Conservation (phyloP, 306 rosid genomes). For the Astragalus glycyphyllos region DNA sequence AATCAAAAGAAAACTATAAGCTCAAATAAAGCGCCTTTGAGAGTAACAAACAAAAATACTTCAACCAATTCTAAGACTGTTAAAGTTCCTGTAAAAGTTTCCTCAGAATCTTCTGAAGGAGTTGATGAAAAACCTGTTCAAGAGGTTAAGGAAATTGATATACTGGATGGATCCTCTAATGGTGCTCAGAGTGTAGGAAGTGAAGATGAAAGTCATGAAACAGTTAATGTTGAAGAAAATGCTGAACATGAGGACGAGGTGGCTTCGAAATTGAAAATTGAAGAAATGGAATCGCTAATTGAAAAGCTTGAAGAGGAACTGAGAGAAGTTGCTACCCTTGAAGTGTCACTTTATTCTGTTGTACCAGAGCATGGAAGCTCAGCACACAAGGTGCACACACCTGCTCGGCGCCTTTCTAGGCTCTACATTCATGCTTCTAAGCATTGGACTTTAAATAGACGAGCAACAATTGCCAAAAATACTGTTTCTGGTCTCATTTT, state of each 20-base stretch:
- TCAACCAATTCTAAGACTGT: constrained; percentile 47
- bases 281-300: constrained; percentile 78
- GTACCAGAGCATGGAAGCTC: constrained; percentile 98
- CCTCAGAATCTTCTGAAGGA: constrained; percentile 68
- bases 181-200: constrained; percentile 54
- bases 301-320: constrained; percentile 94
- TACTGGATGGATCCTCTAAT: constrained; percentile 60
- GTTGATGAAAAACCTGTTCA: constrained; percentile 59
- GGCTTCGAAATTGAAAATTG: constrained; percentile 56
- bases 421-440: constrained; percentile 86
- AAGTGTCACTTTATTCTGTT: constrained; percentile 87
- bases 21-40: constrained; percentile 51
- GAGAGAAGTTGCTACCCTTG: constrained; percentile 99
- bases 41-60: constrained; percentile 46
- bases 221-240: constrained; percentile 51
- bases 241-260: constrained; percentile 52
- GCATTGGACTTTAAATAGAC: constrained; percentile 72
- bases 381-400: constrained; percentile 96
- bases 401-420: constrained; percentile 96
- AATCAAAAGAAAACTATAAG: constrained; percentile 53
- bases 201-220: constrained; percentile 51
- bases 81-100: constrained; percentile 52
- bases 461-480: constrained; percentile 79
- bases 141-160: constrained; percentile 54
- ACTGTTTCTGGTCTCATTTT: constrained; percentile 86